Base-by-base conservation (phyloP, 2,329 filamentous ascomycete genomes). In the Xylaria sp. region DNA sequence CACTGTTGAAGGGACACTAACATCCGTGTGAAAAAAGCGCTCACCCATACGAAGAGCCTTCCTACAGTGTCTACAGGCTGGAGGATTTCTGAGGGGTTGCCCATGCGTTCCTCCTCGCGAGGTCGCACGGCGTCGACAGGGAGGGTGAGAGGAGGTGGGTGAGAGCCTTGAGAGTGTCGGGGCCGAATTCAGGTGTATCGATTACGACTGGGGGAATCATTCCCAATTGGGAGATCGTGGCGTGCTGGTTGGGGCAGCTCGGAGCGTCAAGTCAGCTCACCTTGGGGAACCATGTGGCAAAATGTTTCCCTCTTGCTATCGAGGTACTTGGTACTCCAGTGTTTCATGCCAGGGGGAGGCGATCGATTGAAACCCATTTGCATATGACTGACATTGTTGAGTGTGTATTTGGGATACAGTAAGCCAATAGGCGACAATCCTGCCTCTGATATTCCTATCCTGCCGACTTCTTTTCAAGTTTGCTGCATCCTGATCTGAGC, bases 41-140 rank as follows among this genome's bases (percentile, higher is more conserved):
- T 0, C 86, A 88, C 78, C 86, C 85, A 1, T 88, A 87, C 62
- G 85, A 88, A 70, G 84, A 86, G 69, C 82, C 82, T 5, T 81
- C 82, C 0, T 87, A 87, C 73, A 78, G 83, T 7, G 84, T 87
- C 6, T 80, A 79, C 69, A 84, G 80, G 75, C 48, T 86, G 69
- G 85, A 87, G 74, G 81, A 86, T 67, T 85, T 74, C 51, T 78
- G 46, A 74, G 56, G 55, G 59, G 63, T 41, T 52, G 48, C 10
- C 55, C 52, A 5, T 61, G 41, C 37, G 15, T 57, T 31, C 28
- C 55, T 52, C 48, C 58, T 65, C 39, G 54, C 48, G 23, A 39
- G 50, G 37, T 68, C n/a, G 44, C 65, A 58, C 52, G 4, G 51
- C 65, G 55, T 70, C 61, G n/a, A 48, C n/a, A 46, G 15, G 44